phyloP scores from a whole-genome alignment of 768 basidiomycete species.

The Gymnopilus junonius region DNA sequence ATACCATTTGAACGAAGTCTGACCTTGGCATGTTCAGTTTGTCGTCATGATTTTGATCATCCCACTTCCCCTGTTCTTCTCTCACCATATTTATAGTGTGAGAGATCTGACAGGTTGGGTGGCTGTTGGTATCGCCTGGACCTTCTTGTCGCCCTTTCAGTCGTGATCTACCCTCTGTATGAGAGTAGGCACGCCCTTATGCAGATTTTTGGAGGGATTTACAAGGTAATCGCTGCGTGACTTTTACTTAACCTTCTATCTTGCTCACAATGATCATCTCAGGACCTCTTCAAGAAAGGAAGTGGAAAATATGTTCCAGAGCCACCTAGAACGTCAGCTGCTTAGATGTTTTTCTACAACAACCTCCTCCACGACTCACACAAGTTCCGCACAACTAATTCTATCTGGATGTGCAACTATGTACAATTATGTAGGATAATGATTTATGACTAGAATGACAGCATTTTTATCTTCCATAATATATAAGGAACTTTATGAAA shows the following conservation, averaged over 20 bases:
- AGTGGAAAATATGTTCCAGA: conserved; percentile 34
- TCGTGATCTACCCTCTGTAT: conserved; percentile 86
- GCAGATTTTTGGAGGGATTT: conserved; percentile 61
- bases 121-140: conserved; percentile 80
- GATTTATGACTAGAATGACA: neutral
- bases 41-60: conserved; percentile 72
- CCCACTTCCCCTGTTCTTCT: conserved; percentile 87
- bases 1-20: neutral
- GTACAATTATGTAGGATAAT: neutral
- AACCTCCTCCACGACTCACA: neutral
- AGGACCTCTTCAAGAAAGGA: conserved; percentile 39
- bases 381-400: neutral
- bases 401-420: neutral
- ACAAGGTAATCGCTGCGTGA: conserved; percentile 51
- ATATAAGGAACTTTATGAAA: no score
- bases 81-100: conserved; percentile 69
- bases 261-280: neutral
- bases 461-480: no score
- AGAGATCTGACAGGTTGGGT: conserved; percentile 81
- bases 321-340: conserved; percentile 1
- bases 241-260: neutral
- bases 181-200: conserved; percentile 75
- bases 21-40: conserved; percentile 39
- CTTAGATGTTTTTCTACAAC: neutral
- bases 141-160: conserved; percentile 76